Percentiles rank a stretch among this genome's conserved stretches.
These are phyloP conservation scores for Xerocomus brunneocitrinus DNA, from an alignment of 768 basidiomycete species.

Conservation along the genomic window DNA sequence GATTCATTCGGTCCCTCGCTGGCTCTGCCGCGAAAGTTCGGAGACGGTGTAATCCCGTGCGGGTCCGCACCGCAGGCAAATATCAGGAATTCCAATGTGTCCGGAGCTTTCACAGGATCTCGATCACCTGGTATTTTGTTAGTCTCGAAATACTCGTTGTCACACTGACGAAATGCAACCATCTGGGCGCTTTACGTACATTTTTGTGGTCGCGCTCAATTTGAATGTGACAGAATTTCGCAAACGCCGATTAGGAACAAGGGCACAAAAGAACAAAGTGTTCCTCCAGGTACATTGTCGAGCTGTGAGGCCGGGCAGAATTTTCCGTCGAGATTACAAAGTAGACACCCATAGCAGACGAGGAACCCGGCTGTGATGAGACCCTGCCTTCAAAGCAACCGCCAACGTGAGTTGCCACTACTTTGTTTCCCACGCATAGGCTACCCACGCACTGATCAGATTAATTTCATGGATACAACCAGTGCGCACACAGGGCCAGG, in stretches of 20 bases:
- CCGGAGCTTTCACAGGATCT: not conserved
- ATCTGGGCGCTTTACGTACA: not conserved
- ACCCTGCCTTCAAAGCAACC: not conserved
- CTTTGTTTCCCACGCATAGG: slow-evolving; percentile 3
- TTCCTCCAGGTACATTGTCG: not conserved
- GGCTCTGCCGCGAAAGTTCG: not conserved
- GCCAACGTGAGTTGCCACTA: not conserved
- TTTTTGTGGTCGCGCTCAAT: not conserved
- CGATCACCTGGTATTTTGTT: not conserved
- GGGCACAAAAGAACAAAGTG: not conserved
- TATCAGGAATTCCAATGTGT: too few relatives aligned
- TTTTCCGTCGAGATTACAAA: not conserved
- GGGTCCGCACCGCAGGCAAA: slow-evolving; percentile 1
- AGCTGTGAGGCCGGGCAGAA: not conserved
- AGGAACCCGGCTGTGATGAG: not conserved
- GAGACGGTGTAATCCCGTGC: not conserved
- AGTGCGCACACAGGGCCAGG: not conserved
- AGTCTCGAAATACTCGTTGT: not conserved
- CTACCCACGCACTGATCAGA: not conserved
- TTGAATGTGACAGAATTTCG: not conserved
- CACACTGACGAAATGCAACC: not conserved
- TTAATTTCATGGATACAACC: not conserved
- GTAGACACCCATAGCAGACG: not conserved
- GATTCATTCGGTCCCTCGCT: not conserved
- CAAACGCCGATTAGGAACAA: too few relatives aligned